phyloP scores from a whole-genome alignment of 164 flowering plant species.

The Sedum album region DNA sequence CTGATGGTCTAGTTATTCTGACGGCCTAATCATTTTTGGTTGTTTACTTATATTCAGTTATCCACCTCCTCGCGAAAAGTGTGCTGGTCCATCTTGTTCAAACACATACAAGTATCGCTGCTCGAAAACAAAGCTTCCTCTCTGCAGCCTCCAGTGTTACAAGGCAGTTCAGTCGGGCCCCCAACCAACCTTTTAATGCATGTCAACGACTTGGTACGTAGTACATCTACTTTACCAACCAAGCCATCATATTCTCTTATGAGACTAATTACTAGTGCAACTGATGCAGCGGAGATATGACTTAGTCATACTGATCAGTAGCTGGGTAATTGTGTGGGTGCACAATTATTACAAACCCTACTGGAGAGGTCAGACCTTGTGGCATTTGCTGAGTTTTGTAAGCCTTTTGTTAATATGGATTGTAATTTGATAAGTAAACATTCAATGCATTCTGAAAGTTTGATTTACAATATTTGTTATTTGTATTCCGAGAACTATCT shows the following conservation, averaged over 20 bases:
- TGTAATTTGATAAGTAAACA: too few species aligned
- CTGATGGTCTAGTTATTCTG: too few species aligned
- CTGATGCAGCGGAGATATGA: neutral
- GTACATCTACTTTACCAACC: neutral
- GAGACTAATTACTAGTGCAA: neutral
- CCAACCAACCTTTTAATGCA: slow-evolving; percentile 22
- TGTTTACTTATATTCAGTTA: slow-evolving; percentile 31
- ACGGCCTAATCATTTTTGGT: neutral
- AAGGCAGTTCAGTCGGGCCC: slow-evolving; percentile 42
- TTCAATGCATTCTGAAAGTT: too few species aligned
- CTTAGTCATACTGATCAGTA: too few species aligned
- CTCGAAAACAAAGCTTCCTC: slow-evolving; percentile 59
- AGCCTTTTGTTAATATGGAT: too few species aligned
- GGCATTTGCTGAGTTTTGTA: too few species aligned
- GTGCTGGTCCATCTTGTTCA: slow-evolving; percentile 61
- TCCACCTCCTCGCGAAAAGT: slow-evolving; percentile 70
- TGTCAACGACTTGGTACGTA: slow-evolving; percentile 21
- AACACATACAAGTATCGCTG: slow-evolving; percentile 64
- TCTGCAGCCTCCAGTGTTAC: slow-evolving; percentile 77
- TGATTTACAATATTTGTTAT: too few species aligned
- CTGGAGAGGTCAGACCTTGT: too few species aligned
- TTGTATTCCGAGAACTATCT: too few species aligned
- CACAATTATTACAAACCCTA: too few species aligned
- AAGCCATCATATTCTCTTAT: neutral
- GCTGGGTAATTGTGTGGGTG: too few species aligned